Evolutionary conservation across 331 rosid genomes (phyloP), one percentile per base, ranked within the genome.

Genomic region (Cydonia oblonga): DNA sequence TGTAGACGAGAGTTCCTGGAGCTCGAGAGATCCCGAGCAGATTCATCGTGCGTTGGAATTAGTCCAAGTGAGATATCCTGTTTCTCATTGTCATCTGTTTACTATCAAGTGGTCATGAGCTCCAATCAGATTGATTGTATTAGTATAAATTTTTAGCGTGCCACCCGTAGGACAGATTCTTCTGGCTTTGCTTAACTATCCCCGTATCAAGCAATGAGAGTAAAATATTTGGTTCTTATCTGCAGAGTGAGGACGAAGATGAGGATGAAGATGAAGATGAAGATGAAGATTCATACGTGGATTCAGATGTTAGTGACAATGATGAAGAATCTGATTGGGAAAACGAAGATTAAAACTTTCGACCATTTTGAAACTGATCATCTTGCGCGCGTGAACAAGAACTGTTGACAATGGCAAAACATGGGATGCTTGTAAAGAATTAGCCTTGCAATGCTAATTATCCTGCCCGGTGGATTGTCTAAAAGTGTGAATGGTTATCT

Each of bases 221-320:
- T 35, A 60, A 64, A 24, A 12, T 26, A 3, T 9, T 58, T 10
- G 68, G 68, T n/a, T 83, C 64, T 69, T 74, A 49, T 79, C 73
- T 75, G 82, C 89, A 88, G 96, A 81, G 79, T 49, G 89, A 82
- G 66, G 77, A 40, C 0, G 77, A 76, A n/a, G 68, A 56, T 2
- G 35, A 64, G 12, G 75, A 79, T 26, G 79, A 9, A 9, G 35
- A 32, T 26, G 79, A 9, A 9, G 35, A 32, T 33, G 38, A 33
- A 22, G 86, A 82, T 40, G 87, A 88, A 54, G 85, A 32, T 33
- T 49, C 56, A 18, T 16, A 16, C 56, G 10, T 56, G 62, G 76
- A 61, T 60, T 71, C 75, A 62, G 79, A 69, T 75, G 53, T 38
- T 38, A 38, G 44, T 2, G 46, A 11, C 28, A 62, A 33, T 25